Evolutionary conservation across 495 filamentous ascomycete genomes (phyloP), one percentile per base, ranked within the genome.

Genomic region (Collariella sp.): DNA sequence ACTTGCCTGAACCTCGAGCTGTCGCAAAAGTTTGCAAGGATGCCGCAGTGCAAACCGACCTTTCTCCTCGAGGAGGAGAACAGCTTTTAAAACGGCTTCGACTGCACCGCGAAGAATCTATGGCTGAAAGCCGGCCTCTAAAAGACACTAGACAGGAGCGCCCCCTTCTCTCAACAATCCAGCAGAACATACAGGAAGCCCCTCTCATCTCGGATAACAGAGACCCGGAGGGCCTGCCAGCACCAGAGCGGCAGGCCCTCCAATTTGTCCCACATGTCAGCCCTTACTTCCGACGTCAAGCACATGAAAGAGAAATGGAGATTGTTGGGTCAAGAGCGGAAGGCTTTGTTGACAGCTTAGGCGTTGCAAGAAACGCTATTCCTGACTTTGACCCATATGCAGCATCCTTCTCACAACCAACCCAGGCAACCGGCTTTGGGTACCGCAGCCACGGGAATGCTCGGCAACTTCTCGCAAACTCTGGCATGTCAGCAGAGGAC

Each of bases 21-120:
- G 31, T 7, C 4, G 10, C 10, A 29, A 44, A 19, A 11, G 11
- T 36, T 1, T 19, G 38, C 13, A 55, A 41, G 44, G 46, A 55
- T 31, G 53, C 46, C 7, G 53, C 36, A 9, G 29, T 31, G 16
- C 53, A 55, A 44, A 49, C 53, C 7, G 53, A 55, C 31, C 18
- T 34, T 19, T 7, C 7, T 12, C 20, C 18, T 7, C 23, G 1
- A 19, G 12, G 16, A 42, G 6, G 12, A 4, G 5, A 7, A 1
- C 16, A 12, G 1, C 24, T 9, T 5, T 18, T 26, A 29, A 31
- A 13, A 7, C 51, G n/a, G n/a, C 1, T n/a, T 15, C 34, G 7
- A 10, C 24, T 5, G 9, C n/a, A 5, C 2, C 15, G n/a, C 3
- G 10, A 20, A 22, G 20, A 0, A 12, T 18, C 0, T 1, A 16